Evolutionary conservation across 2,329 filamentous ascomycete species (phyloP).

Genomic region (Phyllosticta citribraziliensis): DNA sequence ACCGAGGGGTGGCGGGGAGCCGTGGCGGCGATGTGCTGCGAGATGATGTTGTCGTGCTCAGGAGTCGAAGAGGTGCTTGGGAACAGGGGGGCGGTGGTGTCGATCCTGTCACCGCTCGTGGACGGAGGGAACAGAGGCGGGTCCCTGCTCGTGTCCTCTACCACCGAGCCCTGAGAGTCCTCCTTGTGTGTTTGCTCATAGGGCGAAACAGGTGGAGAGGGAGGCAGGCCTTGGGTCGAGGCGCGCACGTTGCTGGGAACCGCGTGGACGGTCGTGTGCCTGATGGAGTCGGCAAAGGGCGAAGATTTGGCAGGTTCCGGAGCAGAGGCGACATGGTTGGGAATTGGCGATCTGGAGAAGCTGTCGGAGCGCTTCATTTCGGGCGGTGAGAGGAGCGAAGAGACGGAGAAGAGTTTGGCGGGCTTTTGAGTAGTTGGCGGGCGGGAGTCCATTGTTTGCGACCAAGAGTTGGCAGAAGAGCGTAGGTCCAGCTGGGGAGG

Average conservation of each 20-base stretch:
- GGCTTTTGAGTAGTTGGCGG: slow-evolving; percentile 1
- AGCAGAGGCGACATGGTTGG: slow-evolving; percentile 16
- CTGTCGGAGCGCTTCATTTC: slow-evolving; percentile 31
- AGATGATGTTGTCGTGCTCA: slow-evolving; percentile 16
- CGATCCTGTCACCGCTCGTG: slow-evolving; percentile 20
- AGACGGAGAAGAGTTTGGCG: slow-evolving; percentile 5
- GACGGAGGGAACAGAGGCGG: slow-evolving; percentile 26
- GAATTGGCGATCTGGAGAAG: slow-evolving; percentile 20
- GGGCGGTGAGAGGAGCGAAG: slow-evolving; percentile 29
- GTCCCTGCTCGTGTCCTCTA: slow-evolving; percentile 21
- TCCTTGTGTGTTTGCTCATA: slow-evolving; percentile 28
- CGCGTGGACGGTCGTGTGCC: slow-evolving; percentile 12
- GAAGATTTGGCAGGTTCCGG: slow-evolving; percentile 16
- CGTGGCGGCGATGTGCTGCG: slow-evolving; percentile 21
- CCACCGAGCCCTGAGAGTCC: slow-evolving; percentile 22
- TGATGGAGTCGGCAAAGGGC: slow-evolving; percentile 15
- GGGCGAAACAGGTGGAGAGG: slow-evolving; percentile 32
- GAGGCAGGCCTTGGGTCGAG: slow-evolving; percentile 11
- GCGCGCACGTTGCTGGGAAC: slow-evolving; percentile 21
- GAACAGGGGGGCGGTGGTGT: slow-evolving; percentile 23
- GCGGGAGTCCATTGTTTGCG: slow-evolving; percentile 6
- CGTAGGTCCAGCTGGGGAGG: background rate
- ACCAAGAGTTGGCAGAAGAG: background rate
- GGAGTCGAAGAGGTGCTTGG: slow-evolving; percentile 12
- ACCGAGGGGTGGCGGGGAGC: slow-evolving; percentile 14